Percentiles rank a stretch among this genome's conserved stretches.
phyloP scores from a whole-genome alignment of 345 rosid species.

The Eucalyptus guilfoylei region DNA sequence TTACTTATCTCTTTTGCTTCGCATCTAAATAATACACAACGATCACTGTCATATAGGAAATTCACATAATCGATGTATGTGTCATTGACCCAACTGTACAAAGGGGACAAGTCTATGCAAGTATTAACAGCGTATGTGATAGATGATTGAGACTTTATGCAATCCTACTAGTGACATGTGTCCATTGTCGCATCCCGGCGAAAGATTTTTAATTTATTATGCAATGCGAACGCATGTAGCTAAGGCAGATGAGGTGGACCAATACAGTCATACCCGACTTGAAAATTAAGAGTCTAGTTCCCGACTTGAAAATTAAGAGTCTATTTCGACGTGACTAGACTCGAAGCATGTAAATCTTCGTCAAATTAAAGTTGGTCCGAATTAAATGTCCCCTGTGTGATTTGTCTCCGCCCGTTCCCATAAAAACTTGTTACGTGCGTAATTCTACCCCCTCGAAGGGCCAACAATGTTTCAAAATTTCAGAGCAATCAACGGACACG shows the following conservation, averaged over 20 bases:
- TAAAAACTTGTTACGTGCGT: not conserved
- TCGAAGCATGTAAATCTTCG: not conserved
- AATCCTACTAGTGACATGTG: not conserved
- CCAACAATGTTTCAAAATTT: not conserved
- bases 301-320: not conserved
- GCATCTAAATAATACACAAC: not conserved
- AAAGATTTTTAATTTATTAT: not conserved
- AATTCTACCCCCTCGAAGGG: not conserved
- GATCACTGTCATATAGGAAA: accelerated
- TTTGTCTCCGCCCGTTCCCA: not conserved
- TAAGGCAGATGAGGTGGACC: not conserved
- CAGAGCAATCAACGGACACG: not conserved
- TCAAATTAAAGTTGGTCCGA: not conserved
- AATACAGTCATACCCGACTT: not conserved
- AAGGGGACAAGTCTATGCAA: not conserved
- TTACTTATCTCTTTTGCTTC: not conserved
- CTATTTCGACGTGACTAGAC: not conserved
- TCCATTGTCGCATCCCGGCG: accelerated
- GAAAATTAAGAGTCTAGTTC: not conserved
- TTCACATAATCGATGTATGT: not conserved
- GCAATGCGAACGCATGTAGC: not conserved
- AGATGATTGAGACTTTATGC: not conserved
- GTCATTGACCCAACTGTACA: not conserved
- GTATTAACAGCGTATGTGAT: not conserved
- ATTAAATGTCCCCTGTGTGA: not conserved